These are phyloP conservation scores for Tetracentron sinense DNA, from an alignment of 164 flowering plant genomes.

Conservation along the genomic window DNA sequence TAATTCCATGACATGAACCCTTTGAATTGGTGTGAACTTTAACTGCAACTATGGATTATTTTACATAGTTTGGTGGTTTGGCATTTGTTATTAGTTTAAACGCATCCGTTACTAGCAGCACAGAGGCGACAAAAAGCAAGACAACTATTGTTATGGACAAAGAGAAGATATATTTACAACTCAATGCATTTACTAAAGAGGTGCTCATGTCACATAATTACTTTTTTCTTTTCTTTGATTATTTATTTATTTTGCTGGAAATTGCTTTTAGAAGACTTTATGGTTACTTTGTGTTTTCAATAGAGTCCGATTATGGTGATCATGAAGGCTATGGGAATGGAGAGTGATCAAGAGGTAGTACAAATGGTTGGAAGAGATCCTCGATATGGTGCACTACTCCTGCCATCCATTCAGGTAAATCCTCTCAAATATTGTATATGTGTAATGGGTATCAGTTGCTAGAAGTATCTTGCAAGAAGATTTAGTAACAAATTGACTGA, in stretches of 20 bases:
- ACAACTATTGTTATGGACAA: constrained; percentile 77
- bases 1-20: background rate
- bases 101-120: constrained; percentile 91
- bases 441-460: background rate
- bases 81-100: constrained; percentile 41
- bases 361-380: constrained; percentile 98
- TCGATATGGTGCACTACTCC: constrained; percentile 60
- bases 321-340: constrained; percentile 98
- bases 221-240: background rate
- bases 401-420: constrained; percentile 89
- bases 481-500: too few species aligned
- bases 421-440: background rate
- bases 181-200: constrained; percentile 53
- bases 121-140: constrained; percentile 70
- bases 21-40: background rate
- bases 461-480: background rate
- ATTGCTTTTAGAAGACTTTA: background rate
- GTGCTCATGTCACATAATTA: constrained; percentile 20
- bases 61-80: constrained; percentile 2
- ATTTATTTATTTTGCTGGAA: background rate
- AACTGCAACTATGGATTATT: background rate
- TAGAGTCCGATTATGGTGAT: constrained; percentile 90
- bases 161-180: constrained; percentile 62
- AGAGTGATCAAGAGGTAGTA: constrained; percentile 94
- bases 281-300: background rate